These are phyloP conservation scores for Sporothrix brasiliensis DNA, from an alignment of 2,329 filamentous ascomycete genomes.

Conservation along the genomic window DNA sequence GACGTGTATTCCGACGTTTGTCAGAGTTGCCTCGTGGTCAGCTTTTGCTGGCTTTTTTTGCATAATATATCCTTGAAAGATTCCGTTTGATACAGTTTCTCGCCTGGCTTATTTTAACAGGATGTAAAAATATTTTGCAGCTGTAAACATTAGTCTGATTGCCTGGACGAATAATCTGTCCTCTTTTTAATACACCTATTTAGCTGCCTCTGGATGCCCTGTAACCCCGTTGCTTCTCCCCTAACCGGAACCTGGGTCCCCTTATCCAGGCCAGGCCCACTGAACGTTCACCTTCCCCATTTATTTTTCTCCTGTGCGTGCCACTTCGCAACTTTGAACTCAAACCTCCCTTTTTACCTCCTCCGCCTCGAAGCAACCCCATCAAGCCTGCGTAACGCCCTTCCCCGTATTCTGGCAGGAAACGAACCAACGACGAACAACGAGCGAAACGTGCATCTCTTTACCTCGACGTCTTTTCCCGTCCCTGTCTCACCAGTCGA, in stretches of 20 bases:
- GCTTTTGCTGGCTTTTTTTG: background rate
- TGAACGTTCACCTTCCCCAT: background rate
- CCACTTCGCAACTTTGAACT: slow-evolving; percentile 10
- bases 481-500: background rate
- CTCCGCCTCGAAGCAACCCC: background rate
- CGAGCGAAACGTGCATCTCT: background rate
- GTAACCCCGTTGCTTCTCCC: background rate
- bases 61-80: background rate
- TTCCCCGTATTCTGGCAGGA: slow-evolving; percentile 9
- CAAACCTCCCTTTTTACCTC: slow-evolving; percentile 21
- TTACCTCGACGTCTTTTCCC: background rate
- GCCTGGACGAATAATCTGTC: slow-evolving; percentile 13
- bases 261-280: background rate
- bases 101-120: background rate
- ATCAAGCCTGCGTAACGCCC: slow-evolving; percentile 13
- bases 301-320: slow-evolving; percentile 15
- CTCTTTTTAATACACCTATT: slow-evolving; percentile 5
- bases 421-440: too few relatives aligned
- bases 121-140: background rate
- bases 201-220: background rate
- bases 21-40: background rate
- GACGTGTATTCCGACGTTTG: background rate
- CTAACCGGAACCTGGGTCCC: background rate
- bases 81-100: background rate
- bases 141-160: slow-evolving; percentile 3